These are phyloP conservation scores for Morella rubra DNA, from an alignment of 306 rosid genomes.

Conservation along the genomic window DNA sequence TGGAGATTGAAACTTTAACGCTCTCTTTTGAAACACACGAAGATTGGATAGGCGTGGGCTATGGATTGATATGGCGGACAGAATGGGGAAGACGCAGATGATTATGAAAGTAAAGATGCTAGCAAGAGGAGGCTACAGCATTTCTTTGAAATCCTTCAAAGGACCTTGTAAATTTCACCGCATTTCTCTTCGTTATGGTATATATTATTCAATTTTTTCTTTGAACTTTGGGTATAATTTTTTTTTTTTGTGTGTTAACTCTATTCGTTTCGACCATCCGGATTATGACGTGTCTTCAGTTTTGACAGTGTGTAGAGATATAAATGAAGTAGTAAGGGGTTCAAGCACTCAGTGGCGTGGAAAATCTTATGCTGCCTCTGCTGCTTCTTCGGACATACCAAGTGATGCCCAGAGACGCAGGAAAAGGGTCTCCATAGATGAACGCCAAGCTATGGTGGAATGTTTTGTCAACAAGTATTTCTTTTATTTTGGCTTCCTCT, in stretches of 20 bases:
- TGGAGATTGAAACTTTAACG: neutral
- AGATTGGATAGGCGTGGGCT: neutral
- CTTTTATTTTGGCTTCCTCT: neutral
- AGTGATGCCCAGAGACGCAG: constrained; percentile 19
- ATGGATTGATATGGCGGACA: neutral
- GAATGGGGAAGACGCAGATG: constrained; percentile 19
- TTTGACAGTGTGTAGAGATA: constrained; percentile 31
- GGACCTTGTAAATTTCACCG: neutral
- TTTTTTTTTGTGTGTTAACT: neutral
- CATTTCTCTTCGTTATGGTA: neutral
- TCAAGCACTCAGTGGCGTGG: constrained; percentile 37
- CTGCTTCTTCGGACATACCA: constrained; percentile 38
- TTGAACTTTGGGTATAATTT: neutral
- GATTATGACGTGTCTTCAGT: neutral
- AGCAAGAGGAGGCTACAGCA: constrained; percentile 13
- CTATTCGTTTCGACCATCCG: neutral
- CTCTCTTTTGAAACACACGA: neutral
- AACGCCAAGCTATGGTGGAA: constrained; percentile 58
- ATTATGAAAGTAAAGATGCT: neutral
- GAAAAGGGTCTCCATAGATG: constrained; percentile 40
- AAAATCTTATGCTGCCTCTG: constrained; percentile 46
- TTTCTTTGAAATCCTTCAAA: constrained; percentile 1
- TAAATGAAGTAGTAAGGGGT: constrained; percentile 21
- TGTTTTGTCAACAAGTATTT: constrained; percentile 56
- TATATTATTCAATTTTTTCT: neutral